phyloP scores from a whole-genome alignment of 495 filamentous ascomycete species.

The Penicillium angulare region DNA sequence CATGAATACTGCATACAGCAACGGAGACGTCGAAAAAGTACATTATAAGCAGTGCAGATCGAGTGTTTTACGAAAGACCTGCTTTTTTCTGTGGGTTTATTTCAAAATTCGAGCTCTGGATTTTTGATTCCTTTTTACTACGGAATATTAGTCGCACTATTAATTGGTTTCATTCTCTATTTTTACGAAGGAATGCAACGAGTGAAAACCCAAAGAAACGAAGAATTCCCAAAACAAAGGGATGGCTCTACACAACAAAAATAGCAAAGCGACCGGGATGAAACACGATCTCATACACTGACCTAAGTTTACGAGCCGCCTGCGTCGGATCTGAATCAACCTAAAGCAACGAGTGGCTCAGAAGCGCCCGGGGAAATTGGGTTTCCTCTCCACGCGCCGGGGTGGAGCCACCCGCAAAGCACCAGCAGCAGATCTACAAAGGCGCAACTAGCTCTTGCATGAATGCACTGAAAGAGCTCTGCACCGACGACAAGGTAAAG shows the following conservation, averaged over 20 bases:
- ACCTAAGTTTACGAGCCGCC: conserved; percentile 11
- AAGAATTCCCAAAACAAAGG: background rate
- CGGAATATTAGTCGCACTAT: too few relatives aligned
- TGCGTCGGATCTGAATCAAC: conserved; percentile 26
- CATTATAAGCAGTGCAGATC: too few relatives aligned
- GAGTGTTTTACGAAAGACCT: too few relatives aligned
- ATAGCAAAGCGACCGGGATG: conserved; percentile 2
- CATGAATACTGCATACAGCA: too few relatives aligned
- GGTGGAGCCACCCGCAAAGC: conserved; percentile 16
- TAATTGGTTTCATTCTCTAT: too few relatives aligned
- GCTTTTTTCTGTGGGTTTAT: too few relatives aligned
- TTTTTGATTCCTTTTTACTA: too few relatives aligned
- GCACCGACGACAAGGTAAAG: too few relatives aligned
- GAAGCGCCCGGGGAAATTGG: conserved; percentile 18
- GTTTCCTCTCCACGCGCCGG: conserved; percentile 28
- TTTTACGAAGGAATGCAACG: too few relatives aligned
- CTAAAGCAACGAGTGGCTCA: conserved; percentile 29
- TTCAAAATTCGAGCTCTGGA: too few relatives aligned
- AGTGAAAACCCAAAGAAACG: background rate
- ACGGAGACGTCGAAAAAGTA: too few relatives aligned
- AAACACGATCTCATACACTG: conserved; percentile 17
- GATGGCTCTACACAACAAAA: background rate
- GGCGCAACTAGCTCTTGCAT: background rate
- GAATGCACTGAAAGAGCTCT: background rate
- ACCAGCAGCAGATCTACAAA: background rate